Percentiles rank a stretch among this genome's conserved stretches.
Evolutionary conservation across 2,329 filamentous ascomycete genomes (phyloP).

Genomic region (Ophiostoma montium): DNA sequence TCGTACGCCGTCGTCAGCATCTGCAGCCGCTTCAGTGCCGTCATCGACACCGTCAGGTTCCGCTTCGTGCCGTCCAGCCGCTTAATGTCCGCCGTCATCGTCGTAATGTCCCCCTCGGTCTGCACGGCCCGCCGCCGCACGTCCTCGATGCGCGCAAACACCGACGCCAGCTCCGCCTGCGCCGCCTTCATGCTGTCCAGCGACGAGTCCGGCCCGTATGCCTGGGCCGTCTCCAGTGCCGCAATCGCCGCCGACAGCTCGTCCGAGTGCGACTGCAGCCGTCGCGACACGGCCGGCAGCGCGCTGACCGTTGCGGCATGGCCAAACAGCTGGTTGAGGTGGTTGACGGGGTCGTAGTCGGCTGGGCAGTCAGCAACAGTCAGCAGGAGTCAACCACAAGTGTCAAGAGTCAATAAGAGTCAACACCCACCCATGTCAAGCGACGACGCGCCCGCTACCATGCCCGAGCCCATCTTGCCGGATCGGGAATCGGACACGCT

Average conservation of each 20-base stretch:
- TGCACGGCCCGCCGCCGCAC: conserved; percentile 78
- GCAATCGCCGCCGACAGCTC: conserved; percentile 68
- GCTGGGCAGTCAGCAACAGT: background rate
- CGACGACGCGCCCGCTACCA: conserved; percentile 10
- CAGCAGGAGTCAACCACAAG: background rate
- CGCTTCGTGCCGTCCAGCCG: conserved; percentile 90
- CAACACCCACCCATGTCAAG: conserved; percentile 13
- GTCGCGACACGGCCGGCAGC: conserved; percentile 57
- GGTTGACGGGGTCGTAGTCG: conserved; percentile 56
- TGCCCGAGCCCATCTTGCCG: conserved; percentile 10
- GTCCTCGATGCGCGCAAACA: conserved; percentile 90
- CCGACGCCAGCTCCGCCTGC: conserved; percentile 72
- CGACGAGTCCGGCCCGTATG: conserved; percentile 72
- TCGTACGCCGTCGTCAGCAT: conserved; percentile 99
- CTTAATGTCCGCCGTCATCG: conserved; percentile 99
- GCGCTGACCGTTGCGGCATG: conserved; percentile 74
- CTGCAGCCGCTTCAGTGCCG: conserved; percentile 86
- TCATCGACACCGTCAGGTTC: conserved; percentile 96
- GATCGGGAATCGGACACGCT: too few species aligned
- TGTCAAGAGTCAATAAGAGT: background rate
- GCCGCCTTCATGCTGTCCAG: conserved; percentile 84
- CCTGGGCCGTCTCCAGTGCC: conserved; percentile 60
- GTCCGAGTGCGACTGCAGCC: conserved; percentile 64
- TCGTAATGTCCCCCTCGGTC: conserved; percentile 91
- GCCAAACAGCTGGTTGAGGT: conserved; percentile 87